Base-by-base conservation (phyloP, 345 rosid species). In the Psidium friedrichsthalianum region DNA sequence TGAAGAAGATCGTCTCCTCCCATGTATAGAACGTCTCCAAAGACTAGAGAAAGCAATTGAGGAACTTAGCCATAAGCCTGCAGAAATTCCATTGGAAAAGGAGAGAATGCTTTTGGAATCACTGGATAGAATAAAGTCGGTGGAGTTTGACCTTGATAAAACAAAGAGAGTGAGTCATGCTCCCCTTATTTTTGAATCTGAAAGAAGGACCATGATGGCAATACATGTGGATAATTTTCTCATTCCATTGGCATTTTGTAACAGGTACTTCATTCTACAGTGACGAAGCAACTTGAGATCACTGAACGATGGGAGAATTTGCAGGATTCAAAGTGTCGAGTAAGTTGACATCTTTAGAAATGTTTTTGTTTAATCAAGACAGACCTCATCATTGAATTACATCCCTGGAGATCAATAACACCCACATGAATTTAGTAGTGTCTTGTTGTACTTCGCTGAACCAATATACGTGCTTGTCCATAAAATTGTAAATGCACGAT, bases 131-230 rank as follows among this genome's bases (percentile, higher is more conserved):
- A 97, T 97, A 82, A 97, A 92, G 86, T 94, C 93, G 36, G 93
- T 95, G 83, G 98, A 97, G 92, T 92, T 86, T 84, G 99, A 97
- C 91, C 96, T 97, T 24, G 95, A 93, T 69, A 95, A 95, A 91
- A 97, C 99, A 84, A 97, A 95, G 89, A 88, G 92, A 88, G 99
- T 97, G 91, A 82, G 93, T 51, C 29, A 81, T 55, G 52, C 82
- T 83, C 64, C 53, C 57, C 25, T 69, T 69, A 36, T 9, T 69
- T 20, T 69, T 69, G 47, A 69, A 69, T 69, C 47, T 69, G 80
- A 69, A 69, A 64, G 40, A 3, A 61, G 80, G 80, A 69, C 47
- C 80, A 20, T 36, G 80, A 36, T 69, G 78, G 80, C 80, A 7
- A 18, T 69, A 8, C 22, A 21, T 47, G 56, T 51, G 55, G 64